Evolutionary conservation across 345 rosid genomes (phyloP).

Genomic region (Populus davidiana): DNA sequence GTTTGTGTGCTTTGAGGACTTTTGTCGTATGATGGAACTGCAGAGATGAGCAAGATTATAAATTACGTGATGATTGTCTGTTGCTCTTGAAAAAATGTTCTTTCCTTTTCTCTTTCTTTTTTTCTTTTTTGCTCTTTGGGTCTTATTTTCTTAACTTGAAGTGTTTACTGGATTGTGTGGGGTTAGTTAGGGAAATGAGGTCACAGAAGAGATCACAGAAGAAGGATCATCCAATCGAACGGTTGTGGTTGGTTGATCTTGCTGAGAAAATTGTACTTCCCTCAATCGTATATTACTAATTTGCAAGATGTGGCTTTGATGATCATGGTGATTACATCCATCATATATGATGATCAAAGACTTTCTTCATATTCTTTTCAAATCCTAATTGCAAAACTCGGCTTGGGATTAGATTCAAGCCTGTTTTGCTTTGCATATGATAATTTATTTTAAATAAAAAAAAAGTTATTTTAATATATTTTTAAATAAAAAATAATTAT

Average conservation of each 20-base stretch:
- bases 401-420: too few relatives aligned
- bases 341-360: too few relatives aligned
- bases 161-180: background rate
- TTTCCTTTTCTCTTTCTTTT: background rate
- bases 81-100: background rate
- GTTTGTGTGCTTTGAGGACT: slow-evolving; percentile 89
- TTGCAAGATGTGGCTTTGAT: too few relatives aligned
- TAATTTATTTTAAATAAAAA: too few relatives aligned
- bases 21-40: slow-evolving; percentile 69
- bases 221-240: background rate
- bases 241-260: background rate
- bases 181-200: background rate
- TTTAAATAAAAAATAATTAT: too few relatives aligned
- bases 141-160: background rate
- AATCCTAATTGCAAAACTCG: too few relatives aligned
- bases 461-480: too few relatives aligned
- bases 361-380: too few relatives aligned
- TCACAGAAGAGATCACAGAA: background rate
- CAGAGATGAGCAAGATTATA: background rate
- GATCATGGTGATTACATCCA: too few relatives aligned
- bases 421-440: too few relatives aligned
- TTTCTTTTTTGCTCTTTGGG: background rate
- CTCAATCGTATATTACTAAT: background rate
- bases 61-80: background rate
- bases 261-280: background rate